Conservation (phyloP, 306 rosid genomes). For the Calophaca sinica region DNA sequence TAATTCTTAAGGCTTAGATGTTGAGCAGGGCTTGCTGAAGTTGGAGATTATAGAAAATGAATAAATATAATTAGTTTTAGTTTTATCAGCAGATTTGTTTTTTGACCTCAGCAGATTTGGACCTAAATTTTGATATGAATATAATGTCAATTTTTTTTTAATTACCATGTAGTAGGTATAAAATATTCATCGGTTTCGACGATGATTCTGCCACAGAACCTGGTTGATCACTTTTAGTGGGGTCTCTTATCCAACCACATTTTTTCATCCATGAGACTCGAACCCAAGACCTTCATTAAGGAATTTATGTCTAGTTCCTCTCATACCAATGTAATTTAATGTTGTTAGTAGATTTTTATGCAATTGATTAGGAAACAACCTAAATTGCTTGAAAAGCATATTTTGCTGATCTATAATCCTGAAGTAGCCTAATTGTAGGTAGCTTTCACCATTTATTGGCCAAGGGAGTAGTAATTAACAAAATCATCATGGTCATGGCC, state of each 20-base stretch:
- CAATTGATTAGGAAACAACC: not conserved
- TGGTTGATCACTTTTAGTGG: too few species aligned
- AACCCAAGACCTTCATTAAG: too few species aligned
- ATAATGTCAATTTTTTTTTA: not conserved
- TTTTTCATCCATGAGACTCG: too few species aligned
- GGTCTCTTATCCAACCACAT: too few species aligned
- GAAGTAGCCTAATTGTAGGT: not conserved
- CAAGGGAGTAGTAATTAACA: constrained; percentile 1
- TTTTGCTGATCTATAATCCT: not conserved
- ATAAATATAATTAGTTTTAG: not conserved
- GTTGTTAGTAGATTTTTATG: not conserved
- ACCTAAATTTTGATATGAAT: constrained; percentile 4
- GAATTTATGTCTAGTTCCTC: too few species aligned
- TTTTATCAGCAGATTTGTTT: not conserved
- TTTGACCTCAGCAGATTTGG: not conserved
- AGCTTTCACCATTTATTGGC: not conserved
- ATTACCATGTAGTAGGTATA: too few species aligned
- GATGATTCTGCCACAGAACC: too few species aligned
- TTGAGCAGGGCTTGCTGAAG: not conserved
- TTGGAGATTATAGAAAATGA: not conserved
- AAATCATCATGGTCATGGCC: not conserved
- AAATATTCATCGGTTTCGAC: too few species aligned
- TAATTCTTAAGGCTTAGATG: not conserved
- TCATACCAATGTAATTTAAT: not conserved
- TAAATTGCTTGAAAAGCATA: not conserved